Conservation (phyloP, 192 early-diverging fungal genomes). For the Coemansia sp. region DNA sequence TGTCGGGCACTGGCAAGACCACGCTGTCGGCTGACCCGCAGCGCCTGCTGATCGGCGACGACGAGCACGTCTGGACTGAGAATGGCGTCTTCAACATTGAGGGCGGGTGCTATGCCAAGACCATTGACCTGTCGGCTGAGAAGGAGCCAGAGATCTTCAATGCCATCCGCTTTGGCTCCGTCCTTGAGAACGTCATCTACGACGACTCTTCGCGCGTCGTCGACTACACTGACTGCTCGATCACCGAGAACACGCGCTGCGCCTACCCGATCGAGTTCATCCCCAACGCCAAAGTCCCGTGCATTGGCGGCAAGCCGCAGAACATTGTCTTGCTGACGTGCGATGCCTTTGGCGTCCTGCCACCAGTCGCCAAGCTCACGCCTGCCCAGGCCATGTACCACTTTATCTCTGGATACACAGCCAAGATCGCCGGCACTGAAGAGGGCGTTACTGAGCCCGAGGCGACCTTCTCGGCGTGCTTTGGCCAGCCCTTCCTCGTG, state of each 20-base stretch:
- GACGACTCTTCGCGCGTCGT: conserved; percentile 69
- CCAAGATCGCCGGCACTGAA: conserved; percentile 97
- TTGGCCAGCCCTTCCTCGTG: conserved; percentile 95
- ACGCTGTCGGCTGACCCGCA: conserved; percentile 93
- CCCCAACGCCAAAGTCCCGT: conserved; percentile 92
- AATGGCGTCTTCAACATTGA: conserved; percentile 98
- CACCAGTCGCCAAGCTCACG: conserved; percentile 85
- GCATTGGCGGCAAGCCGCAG: conserved; percentile 83
- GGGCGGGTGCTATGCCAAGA: conserved; percentile 99
- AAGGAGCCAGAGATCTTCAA: conserved; percentile 99
- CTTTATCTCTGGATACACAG: conserved; percentile 97
- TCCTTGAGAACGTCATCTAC: conserved; percentile 92
- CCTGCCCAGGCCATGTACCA: conserved; percentile 92
- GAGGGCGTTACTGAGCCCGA: conserved; percentile 88
- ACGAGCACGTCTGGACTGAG: conserved; percentile 99
- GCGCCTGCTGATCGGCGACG: conserved; percentile 94
- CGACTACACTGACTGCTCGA: conserved; percentile 86
- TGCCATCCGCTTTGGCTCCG: conserved; percentile 90
- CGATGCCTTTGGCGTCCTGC: conserved; percentile 95
- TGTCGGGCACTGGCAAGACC: conserved; percentile 98
- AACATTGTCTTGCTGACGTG: conserved; percentile 97
- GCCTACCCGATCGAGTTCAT: conserved; percentile 96
- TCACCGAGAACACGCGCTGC: conserved; percentile 96
- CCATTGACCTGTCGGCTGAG: conserved; percentile 89
- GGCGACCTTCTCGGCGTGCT: conserved; percentile 93